Evolutionary conservation across 2,329 filamentous ascomycete species (phyloP), one percentile per base, ranked within the genome.

Genomic region (Hypomyces perniciosus): DNA sequence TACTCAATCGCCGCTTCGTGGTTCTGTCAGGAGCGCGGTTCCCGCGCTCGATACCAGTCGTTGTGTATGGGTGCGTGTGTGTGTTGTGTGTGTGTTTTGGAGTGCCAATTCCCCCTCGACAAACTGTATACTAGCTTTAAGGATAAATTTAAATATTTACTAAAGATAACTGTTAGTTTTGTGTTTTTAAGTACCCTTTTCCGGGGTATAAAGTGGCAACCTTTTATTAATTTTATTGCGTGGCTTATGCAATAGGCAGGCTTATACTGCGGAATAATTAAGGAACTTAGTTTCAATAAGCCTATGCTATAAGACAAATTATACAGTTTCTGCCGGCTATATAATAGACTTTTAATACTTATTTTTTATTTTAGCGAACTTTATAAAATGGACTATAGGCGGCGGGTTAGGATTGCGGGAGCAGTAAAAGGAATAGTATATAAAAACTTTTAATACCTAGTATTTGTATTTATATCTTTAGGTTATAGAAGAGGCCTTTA

Each of bases 161-260:
- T 51, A 4, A 41, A 30, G 1, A n/a, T 10, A 8, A 55, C 50
- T 10, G 45, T 29, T 26, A 56, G 57, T 37, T 28, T 57, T 13
- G 46, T 57, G 3, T 52, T 55, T 13, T 49, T 59, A 1, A 56
- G 57, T 9, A 47, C 56, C 4, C 57, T 56, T n/a, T 53, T 58
- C n/a, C 46, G 48, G 3, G 57, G 57, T 4, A 48, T 54, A 8
- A 54, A 51, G 37, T 46, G 45, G 20, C 46, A 54, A n/a, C 30
- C 29, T 4, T 12, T 57, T n/a, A 20, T 50, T 12, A n/a, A 53
- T 6, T 4, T 45, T 30, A 12, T 51, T 9, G 48, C 54, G 12
- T 13, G 13, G 3, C 27, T 58, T 10, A 51, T 54, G 54, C 34
- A 27, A 8, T 45, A 34, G 5, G 51, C 46, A 6, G 51, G 54